phyloP scores from a whole-genome alignment of 257 asterid genomes.

The Paraleonurus japonicus region DNA sequence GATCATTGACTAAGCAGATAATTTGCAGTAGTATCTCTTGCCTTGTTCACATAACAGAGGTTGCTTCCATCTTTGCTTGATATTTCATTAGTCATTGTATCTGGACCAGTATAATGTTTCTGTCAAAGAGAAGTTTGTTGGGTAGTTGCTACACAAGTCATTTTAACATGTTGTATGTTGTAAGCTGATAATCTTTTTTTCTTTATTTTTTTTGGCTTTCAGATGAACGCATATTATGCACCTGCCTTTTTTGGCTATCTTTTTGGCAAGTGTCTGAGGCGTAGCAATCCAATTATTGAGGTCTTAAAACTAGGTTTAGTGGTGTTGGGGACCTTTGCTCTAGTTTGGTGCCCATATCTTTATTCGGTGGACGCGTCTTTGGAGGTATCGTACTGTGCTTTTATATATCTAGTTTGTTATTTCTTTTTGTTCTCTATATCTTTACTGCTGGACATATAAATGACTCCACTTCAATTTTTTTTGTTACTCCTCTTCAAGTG shows the following conservation, averaged over 20 bases:
- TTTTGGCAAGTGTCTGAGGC: slow-evolving; percentile 83
- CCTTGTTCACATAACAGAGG: background rate
- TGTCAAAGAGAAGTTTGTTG: slow-evolving; percentile 5
- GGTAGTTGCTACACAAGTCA: background rate
- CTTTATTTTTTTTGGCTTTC: slow-evolving; percentile 28
- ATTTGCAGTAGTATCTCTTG: background rate
- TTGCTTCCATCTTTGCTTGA: slow-evolving; percentile 1
- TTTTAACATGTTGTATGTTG: background rate
- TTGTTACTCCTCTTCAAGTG: background rate
- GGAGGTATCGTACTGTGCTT: slow-evolving; percentile 49
- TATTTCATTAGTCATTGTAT: background rate
- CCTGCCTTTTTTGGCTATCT: slow-evolving; percentile 92
- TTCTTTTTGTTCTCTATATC: background rate
- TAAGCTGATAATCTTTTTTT: background rate
- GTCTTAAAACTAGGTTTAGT: slow-evolving; percentile 71
- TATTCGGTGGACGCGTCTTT: slow-evolving; percentile 61
- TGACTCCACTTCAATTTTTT: slow-evolving; percentile 4
- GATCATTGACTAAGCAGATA: slow-evolving; percentile 9
- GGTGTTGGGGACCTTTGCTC: slow-evolving; percentile 80
- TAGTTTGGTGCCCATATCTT: slow-evolving; percentile 93
- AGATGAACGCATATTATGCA: slow-evolving; percentile 96
- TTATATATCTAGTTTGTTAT: slow-evolving; percentile 4
- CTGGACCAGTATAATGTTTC: slow-evolving; percentile 13
- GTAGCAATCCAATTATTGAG: slow-evolving; percentile 53
- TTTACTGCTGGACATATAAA: background rate